Evolutionary conservation across 306 rosid species (phyloP).

Genomic region (Mimosa pudica): DNA sequence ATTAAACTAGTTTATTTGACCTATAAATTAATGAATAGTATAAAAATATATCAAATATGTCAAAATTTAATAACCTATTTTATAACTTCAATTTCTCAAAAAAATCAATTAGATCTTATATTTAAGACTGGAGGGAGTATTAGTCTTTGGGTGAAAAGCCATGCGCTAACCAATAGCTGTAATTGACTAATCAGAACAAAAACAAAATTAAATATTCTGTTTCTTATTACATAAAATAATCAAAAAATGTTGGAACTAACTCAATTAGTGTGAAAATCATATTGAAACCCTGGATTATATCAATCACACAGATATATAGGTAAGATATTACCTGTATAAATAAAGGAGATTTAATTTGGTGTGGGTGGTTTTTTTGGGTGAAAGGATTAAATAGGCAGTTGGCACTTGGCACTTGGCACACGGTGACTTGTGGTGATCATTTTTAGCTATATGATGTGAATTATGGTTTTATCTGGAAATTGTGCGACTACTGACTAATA

Average conservation of each 20-base stretch:
- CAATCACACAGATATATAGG: background rate
- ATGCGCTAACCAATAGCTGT: background rate
- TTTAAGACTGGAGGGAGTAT: too few relatives aligned
- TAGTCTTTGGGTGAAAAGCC: too few relatives aligned
- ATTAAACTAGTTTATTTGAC: too few relatives aligned
- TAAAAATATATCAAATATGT: too few relatives aligned
- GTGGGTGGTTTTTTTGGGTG: background rate
- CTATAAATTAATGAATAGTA: too few relatives aligned
- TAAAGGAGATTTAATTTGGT: background rate
- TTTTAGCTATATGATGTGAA: background rate
- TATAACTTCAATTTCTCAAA: too few relatives aligned
- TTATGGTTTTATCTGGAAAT: background rate
- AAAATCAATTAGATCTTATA: too few relatives aligned
- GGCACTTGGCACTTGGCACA: background rate
- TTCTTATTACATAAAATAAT: background rate
- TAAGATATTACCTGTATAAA: too few relatives aligned
- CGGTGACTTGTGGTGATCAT: background rate
- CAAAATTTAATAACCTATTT: too few relatives aligned
- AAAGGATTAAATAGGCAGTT: background rate
- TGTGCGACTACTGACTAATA: background rate
- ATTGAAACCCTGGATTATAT: background rate
- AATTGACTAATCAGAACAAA: background rate
- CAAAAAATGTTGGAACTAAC: background rate
- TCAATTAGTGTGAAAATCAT: background rate
- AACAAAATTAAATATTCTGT: background rate